Base-by-base conservation (phyloP, 108 stramenopile species). In the Schizochytrium sp. region DNA sequence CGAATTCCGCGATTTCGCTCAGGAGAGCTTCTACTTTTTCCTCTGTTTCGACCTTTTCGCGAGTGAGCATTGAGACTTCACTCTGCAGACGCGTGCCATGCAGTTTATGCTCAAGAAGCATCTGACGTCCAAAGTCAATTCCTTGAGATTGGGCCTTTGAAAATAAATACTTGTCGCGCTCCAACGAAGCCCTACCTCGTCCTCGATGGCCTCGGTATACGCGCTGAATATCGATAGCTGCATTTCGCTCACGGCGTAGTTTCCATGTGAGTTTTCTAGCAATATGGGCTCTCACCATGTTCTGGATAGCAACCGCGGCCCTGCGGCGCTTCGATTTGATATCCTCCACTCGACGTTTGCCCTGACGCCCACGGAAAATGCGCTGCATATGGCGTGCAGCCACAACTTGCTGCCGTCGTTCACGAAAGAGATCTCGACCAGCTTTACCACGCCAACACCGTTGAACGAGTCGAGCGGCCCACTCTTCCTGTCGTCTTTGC, bases 31-130 rank as follows among this genome's bases (percentile, higher is more conserved):
- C 94, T 19, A 97, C 94, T 38, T 91, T 89, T 91, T 96, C 96
- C 90, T 96, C 96, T 56, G 95, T 89, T 55, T 91, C 94, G 12
- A 94, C 92, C 89, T 96, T 97, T 91, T 96, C 96, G 72, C 95
- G 92, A n/a, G 94, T 94, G 4, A 97, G 93, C 55, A 96, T 89
- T 49, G 94, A 93, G 8, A 97, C 90, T 87, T 97, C 96, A 42
- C 91, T 92, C 87, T 97, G 96, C 56, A 97, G 92, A 64, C 95
- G 94, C n/a, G 96, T 96, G 19, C 95, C 96, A 87, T 96, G 96
- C 19, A 96, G 93, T 89, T 96, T 96, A 93, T 97, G 96, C 90
- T 97, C 96, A 42, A 95, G 91, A 49, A 97, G 93, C 94, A 97
- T 95, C 92, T 97, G 96, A 17, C 96, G 94, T 19, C 96, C 96